phyloP scores from a whole-genome alignment of 2,329 filamentous ascomycete genomes.

The Fusarium metavorans region DNA sequence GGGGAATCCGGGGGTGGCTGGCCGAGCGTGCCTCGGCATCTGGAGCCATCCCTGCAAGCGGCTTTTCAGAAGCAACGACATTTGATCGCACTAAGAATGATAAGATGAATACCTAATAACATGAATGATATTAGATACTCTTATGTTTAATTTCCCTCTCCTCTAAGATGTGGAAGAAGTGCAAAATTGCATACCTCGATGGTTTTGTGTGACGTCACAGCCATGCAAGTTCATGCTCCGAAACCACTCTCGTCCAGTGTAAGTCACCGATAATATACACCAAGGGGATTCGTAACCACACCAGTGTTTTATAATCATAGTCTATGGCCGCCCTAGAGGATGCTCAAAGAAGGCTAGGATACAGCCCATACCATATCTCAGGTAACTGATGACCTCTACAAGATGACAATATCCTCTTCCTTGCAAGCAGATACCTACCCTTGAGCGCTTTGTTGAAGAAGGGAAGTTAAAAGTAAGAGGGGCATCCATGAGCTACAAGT shows the following conservation, averaged over 20 bases:
- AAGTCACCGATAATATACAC: background rate
- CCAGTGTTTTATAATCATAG: background rate
- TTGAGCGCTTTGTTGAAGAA: background rate
- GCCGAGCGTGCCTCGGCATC: slow-evolving; percentile 34
- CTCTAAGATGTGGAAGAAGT: background rate
- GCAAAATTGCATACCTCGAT: background rate
- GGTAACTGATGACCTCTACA: background rate
- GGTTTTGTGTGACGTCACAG: background rate
- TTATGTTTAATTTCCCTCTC: too few relatives aligned
- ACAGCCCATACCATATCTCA: background rate
- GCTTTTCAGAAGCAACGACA: background rate
- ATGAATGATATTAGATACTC: background rate
- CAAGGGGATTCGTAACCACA: background rate
- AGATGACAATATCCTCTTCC: background rate
- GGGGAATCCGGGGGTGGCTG: slow-evolving; percentile 32
- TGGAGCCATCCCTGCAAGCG: slow-evolving; percentile 5
- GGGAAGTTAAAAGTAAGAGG: background rate
- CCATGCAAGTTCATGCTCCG: background rate
- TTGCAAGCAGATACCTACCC: background rate
- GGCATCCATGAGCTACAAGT: background rate
- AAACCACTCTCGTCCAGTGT: background rate
- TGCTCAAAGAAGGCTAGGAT: rapidly evolving
- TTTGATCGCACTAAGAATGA: background rate
- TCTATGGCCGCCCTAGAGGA: background rate
- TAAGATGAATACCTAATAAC: background rate